A percentile compares a stretch with the other conserved stretches of the same genome.
phyloP scores from a whole-genome alignment of 2,329 filamentous ascomycete genomes.

The Phyllosticta citriasiana region DNA sequence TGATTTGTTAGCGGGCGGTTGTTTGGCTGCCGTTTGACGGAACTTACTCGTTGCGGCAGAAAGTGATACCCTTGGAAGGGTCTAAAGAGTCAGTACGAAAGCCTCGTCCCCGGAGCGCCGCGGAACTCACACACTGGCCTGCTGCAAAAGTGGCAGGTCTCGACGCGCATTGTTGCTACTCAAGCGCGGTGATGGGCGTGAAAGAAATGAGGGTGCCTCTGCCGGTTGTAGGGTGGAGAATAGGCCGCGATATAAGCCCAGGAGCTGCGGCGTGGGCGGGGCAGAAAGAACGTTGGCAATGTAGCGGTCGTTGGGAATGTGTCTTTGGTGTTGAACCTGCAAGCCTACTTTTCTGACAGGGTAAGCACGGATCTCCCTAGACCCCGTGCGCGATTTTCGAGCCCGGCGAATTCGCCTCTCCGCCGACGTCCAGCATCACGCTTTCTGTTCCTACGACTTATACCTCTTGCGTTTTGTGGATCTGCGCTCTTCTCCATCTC shows the following conservation, averaged over 20 bases:
- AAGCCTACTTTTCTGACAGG: neutral
- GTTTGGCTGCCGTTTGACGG: neutral
- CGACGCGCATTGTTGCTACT: constrained; percentile 24
- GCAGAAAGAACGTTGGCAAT: neutral
- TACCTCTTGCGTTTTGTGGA: neutral
- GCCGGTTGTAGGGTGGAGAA: neutral
- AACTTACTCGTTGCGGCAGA: constrained; percentile 46
- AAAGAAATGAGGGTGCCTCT: neutral
- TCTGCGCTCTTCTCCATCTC: neutral
- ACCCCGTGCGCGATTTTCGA: neutral
- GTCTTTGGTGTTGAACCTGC: neutral
- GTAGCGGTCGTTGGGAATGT: neutral
- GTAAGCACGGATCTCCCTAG: neutral
- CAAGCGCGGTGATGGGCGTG: constrained; percentile 11
- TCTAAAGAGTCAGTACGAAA: neutral
- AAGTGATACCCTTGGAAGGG: constrained; percentile 45
- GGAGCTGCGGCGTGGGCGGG: neutral
- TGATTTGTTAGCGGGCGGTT: neutral
- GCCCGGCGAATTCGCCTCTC: neutral
- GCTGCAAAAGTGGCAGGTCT: constrained; percentile 61
- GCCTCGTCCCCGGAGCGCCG: neutral
- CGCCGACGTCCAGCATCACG: neutral
- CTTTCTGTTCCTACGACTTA: neutral
- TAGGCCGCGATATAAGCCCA: neutral
- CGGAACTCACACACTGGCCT: constrained; percentile 14